Evolutionary conservation across 495 filamentous ascomycete species (phyloP).

Genomic region (Pseudoneurospora amorphoporcata): DNA sequence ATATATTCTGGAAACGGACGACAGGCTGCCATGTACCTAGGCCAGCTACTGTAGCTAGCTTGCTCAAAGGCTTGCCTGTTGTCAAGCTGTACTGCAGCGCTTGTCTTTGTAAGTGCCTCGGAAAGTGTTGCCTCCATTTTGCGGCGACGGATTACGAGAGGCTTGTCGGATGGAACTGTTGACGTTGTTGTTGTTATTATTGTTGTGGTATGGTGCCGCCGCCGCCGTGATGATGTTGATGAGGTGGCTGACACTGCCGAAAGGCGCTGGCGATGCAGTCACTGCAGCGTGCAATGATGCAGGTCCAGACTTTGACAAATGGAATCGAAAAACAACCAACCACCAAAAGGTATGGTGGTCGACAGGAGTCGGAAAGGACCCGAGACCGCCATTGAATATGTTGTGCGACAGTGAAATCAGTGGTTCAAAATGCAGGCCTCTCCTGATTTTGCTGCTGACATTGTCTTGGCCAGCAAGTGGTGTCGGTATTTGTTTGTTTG

Average conservation of each 20-base stretch:
- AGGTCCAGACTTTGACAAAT: background rate
- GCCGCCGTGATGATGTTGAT: no score
- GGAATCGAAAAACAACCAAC: no score
- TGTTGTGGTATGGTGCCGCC: background rate
- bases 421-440: background rate
- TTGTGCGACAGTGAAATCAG: background rate
- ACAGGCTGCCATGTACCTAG: conserved; percentile 84
- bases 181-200: background rate
- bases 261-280: background rate
- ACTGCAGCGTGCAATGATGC: background rate
- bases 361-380: background rate
- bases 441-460: no score
- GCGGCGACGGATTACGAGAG: conserved; percentile 35
- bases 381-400: background rate
- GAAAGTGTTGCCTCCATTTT: conserved; percentile 67
- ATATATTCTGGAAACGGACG: conserved; percentile 73
- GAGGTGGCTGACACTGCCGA: background rate
- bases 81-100: conserved; percentile 90
- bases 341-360: no score
- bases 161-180: conserved; percentile 13
- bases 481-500: background rate
- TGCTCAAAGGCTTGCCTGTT: conserved; percentile 90
- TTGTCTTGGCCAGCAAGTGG: background rate
- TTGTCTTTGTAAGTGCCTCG: conserved; percentile 85
- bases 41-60: conserved; percentile 83